A percentile compares a stretch with the other conserved stretches of the same genome.
These are phyloP conservation scores for Pleomassaria siparia DNA, from an alignment of 2,329 filamentous ascomycete species.

Conservation along the genomic window DNA sequence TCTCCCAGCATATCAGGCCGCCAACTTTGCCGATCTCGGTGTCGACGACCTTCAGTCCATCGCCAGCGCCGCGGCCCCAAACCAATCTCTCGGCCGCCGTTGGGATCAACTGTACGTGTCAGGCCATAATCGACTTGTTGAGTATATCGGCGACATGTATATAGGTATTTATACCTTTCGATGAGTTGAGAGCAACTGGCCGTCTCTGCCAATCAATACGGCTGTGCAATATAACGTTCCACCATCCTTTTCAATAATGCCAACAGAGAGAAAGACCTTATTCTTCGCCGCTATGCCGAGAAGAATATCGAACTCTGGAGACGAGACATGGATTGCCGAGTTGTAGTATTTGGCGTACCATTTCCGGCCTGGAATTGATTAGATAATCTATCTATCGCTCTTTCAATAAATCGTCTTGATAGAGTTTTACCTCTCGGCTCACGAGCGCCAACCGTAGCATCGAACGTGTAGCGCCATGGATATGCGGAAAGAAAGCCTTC, in stretches of 20 bases:
- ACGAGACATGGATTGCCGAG: constrained; percentile 44
- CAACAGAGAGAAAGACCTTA: constrained; percentile 41
- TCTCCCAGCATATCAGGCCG: constrained; percentile 50
- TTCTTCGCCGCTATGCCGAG: constrained; percentile 39
- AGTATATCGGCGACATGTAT: background rate
- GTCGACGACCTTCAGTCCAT: constrained; percentile 44
- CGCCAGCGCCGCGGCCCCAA: constrained; percentile 45
- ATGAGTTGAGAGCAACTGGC: constrained; percentile 41
- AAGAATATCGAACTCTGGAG: constrained; percentile 40
- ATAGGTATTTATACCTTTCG: constrained; percentile 45
- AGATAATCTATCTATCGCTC: background rate
- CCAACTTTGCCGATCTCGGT: constrained; percentile 47
- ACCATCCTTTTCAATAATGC: constrained; percentile 47
- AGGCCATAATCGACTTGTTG: background rate
- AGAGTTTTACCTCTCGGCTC: constrained; percentile 41
- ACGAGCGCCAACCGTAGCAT: constrained; percentile 46
- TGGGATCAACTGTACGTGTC: constrained; percentile 39
- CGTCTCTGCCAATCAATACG: constrained; percentile 42
- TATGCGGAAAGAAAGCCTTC: constrained; percentile 48
- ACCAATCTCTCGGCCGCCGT: constrained; percentile 46
- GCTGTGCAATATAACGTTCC: constrained; percentile 47
- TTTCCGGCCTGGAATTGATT: constrained; percentile 38
- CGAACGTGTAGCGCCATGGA: constrained; percentile 48
- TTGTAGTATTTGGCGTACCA: constrained; percentile 48
- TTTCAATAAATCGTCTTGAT: background rate